phyloP scores from a whole-genome alignment of 768 basidiomycete species.

The Leccinum incarnatum region DNA sequence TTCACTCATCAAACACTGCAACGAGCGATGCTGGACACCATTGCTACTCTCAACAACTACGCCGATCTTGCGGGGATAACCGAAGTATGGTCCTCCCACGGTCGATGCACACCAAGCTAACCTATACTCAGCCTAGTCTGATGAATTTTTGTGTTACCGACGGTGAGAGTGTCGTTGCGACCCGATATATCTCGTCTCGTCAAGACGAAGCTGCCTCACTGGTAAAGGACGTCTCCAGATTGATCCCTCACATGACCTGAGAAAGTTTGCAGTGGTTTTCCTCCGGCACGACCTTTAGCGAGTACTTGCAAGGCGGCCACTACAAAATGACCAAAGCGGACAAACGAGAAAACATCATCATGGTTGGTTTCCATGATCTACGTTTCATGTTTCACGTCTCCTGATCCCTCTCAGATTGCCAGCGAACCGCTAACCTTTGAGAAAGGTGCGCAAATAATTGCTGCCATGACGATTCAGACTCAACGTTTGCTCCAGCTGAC shows the following conservation, averaged over 20 bases:
- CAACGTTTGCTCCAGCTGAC: slow-evolving; percentile 51
- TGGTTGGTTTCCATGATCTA: slow-evolving; percentile 43
- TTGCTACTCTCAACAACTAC: slow-evolving; percentile 72
- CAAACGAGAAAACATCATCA: slow-evolving; percentile 94
- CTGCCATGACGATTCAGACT: not conserved
- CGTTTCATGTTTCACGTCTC: slow-evolving; percentile 11
- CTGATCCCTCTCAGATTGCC: slow-evolving; percentile 53
- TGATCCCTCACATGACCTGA: slow-evolving; percentile 5
- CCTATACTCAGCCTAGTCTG: slow-evolving; percentile 62
- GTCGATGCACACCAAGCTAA: not conserved
- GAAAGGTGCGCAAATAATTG: slow-evolving; percentile 51
- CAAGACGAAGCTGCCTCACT: slow-evolving; percentile 91
- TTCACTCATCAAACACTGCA: slow-evolving; percentile 74
- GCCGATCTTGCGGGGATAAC: slow-evolving; percentile 69
- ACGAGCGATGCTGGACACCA: slow-evolving; percentile 86
- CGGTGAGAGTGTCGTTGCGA: slow-evolving; percentile 89
- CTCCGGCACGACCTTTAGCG: slow-evolving; percentile 91
- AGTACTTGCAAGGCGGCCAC: slow-evolving; percentile 84
- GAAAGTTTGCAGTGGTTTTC: slow-evolving; percentile 73
- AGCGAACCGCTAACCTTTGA: slow-evolving; percentile 97
- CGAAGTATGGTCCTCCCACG: slow-evolving; percentile 48
- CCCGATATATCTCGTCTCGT: slow-evolving; percentile 90
- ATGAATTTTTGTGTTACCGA: slow-evolving; percentile 98
- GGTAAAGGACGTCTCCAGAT: slow-evolving; percentile 37
- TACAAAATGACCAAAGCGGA: slow-evolving; percentile 96